Conservation (phyloP, 805 yeast genomes). For the Candida sphagnicola region DNA sequence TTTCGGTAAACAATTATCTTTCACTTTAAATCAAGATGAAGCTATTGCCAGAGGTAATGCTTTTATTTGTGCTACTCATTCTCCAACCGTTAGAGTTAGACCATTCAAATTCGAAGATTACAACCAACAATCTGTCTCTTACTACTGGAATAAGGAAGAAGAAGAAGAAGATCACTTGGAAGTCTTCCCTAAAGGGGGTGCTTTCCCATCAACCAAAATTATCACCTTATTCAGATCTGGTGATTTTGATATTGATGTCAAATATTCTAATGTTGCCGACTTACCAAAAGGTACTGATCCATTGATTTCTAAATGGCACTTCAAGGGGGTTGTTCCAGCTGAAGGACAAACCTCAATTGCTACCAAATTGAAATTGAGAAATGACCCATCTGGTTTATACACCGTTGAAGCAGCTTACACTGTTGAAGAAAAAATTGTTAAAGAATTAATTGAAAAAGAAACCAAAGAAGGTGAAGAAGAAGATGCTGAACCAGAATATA, state of each 20-base stretch:
- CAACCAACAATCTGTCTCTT: conserved; percentile 88
- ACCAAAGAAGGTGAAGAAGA: conserved; percentile 50
- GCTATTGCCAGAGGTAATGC: conserved; percentile 99
- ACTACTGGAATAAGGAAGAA: conserved; percentile 89
- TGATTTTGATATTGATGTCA: conserved; percentile 83
- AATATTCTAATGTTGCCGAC: conserved; percentile 69
- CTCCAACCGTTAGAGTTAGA: conserved; percentile 97
- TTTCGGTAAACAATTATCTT: conserved; percentile 82
- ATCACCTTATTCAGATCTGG: conserved; percentile 89
- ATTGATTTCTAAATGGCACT: conserved; percentile 76
- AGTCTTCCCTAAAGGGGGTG: conserved; percentile 93
- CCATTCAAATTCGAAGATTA: conserved; percentile 97
- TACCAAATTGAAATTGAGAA: conserved; percentile 90
- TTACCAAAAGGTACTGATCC: conserved; percentile 68
- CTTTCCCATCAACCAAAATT: conserved; percentile 92
- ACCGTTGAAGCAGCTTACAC: conserved; percentile 92
- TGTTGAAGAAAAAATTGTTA: conserved; percentile 83
- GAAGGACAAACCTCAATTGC: conserved; percentile 77
- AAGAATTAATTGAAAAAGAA: conserved; percentile 74
- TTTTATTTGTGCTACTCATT: conserved; percentile 97
- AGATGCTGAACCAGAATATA: conserved; percentile 80
- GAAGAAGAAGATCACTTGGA: conserved; percentile 91
- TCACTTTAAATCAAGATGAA: conserved; percentile 98
- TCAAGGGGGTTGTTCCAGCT: conserved; percentile 78
- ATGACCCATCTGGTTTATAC: conserved; percentile 95